These are phyloP conservation scores for Ceratorhiza oryzae-sativae DNA, from an alignment of 1,284 basidiomycete genomes.

Conservation along the genomic window DNA sequence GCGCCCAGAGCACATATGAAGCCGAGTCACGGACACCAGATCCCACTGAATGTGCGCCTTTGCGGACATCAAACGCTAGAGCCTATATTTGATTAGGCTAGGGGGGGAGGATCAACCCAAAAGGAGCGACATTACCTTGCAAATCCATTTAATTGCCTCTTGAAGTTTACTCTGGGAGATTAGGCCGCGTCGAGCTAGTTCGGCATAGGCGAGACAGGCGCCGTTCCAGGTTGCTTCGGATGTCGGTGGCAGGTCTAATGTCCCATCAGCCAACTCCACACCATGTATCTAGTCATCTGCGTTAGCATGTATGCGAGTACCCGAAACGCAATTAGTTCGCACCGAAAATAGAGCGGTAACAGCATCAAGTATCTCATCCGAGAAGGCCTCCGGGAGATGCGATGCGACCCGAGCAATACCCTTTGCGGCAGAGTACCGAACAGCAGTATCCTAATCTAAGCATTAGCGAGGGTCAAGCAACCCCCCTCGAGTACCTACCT, in stretches of 20 bases:
- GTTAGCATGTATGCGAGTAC: background rate
- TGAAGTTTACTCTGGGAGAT: conserved; percentile 65
- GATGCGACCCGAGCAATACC: conserved; percentile 87
- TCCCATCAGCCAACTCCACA: conserved; percentile 59
- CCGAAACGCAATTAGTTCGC: background rate
- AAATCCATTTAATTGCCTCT: conserved; percentile 76
- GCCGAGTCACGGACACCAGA: conserved; percentile 95
- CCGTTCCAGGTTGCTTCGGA: conserved; percentile 95
- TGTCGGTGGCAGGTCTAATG: conserved; percentile 75
- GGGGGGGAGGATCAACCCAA: background rate
- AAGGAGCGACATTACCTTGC: conserved; percentile 64
- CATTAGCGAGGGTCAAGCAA: background rate
- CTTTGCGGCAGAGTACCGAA: conserved; percentile 95
- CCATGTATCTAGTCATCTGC: conserved; percentile 61
- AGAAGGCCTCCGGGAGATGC: conserved; percentile 77
- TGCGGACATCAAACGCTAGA: conserved; percentile 89
- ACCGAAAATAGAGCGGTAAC: conserved; percentile 69
- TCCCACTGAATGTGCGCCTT: conserved; percentile 92
- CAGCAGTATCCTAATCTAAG: conserved; percentile 82
- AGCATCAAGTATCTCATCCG: conserved; percentile 81
- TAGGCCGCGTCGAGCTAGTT: conserved; percentile 85
- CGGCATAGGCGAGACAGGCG: conserved; percentile 89
- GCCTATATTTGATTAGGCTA: conserved; percentile 60
- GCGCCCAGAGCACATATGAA: conserved; percentile 93
- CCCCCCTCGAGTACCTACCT: conserved; percentile 57